Evolutionary conservation across 257 asterid genomes (phyloP).

Genomic region (Dorcoceras hygrometricum): DNA sequence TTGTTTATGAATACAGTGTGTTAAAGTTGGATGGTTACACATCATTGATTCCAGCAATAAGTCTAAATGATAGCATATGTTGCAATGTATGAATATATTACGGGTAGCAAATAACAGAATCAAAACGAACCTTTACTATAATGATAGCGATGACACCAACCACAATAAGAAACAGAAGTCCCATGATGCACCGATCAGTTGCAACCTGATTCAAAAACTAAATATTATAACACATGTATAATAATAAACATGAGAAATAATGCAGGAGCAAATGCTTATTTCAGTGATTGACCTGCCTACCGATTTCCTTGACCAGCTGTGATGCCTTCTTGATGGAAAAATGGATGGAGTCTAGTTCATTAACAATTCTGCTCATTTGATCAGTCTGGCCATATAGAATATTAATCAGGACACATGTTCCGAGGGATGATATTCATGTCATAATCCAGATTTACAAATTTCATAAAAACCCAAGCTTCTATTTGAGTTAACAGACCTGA

Average conservation of each 20-base stretch:
- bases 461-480: slow-evolving; percentile 18
- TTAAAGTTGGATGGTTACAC: slow-evolving; percentile 10
- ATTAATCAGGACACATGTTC: background rate
- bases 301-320: slow-evolving; percentile 93
- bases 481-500: slow-evolving; percentile 61
- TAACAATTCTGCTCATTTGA: slow-evolving; percentile 96
- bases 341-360: slow-evolving; percentile 93
- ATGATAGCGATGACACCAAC: slow-evolving; percentile 85
- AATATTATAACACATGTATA: slow-evolving; percentile 27
- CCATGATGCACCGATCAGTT: slow-evolving; percentile 96
- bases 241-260: slow-evolving; percentile 20
- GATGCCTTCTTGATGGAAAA: slow-evolving; percentile 96
- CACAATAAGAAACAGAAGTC: slow-evolving; percentile 82
- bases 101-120: slow-evolving; percentile 5
- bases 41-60: background rate
- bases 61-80: slow-evolving; percentile 6
- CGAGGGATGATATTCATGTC: slow-evolving; percentile 20
- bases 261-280: slow-evolving; percentile 31
- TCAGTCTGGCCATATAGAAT: slow-evolving; percentile 62
- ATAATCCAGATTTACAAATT: slow-evolving; percentile 23
- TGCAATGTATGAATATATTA: background rate
- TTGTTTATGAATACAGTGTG: background rate
- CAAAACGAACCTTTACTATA: slow-evolving; percentile 74
- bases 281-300: slow-evolving; percentile 94
- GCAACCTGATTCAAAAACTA: slow-evolving; percentile 68